Base-by-base conservation (phyloP, 2,329 filamentous ascomycete genomes). In the Alternaria viburni region DNA sequence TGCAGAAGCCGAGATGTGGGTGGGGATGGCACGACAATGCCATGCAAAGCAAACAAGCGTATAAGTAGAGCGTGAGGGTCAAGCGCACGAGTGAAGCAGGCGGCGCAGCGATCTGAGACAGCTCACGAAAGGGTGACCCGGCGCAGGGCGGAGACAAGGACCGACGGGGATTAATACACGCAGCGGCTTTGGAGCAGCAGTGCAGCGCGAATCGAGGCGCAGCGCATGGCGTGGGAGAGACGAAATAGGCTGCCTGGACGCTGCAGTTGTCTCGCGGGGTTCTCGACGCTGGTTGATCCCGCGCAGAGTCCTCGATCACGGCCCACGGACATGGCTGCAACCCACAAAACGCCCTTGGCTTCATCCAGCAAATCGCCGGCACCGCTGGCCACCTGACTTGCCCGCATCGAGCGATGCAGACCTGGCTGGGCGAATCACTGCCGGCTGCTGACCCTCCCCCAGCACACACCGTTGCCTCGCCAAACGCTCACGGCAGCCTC, bases 101-200 rank as follows among this genome's bases (percentile, higher is more conserved):
- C 68, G 71, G 70, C 67, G 71, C 67, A 70, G 65, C 56, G 47
- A 64, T 65, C 59, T 59, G 59, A 68, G 65, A 70, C 71, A 74
- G 64, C 68, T 66, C 66, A 69, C 58, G 60, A 66, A 72, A 67
- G 60, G 70, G 67, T 73, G 70, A 74, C 69, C 67, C 72, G 69
- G 69, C 69, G 72, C 69, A 64, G 58, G 69, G 68, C 68, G 64
- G 66, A 64, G 26, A 57, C 63, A 61, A 61, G 66, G 68, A 56
- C 61, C 54, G 66, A 69, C 61, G 66, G 59, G 70, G 57, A 65
- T 70, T 59, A 69, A 69, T 62, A 69, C 57, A 60, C 60, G 55
- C 52, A 55, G 65, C 64, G 67, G 64, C 50, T 59, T 47, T 41
- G 21, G 36, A 46, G 61, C 51, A 43, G 68, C 32, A 54, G 67